Evolutionary conservation across 169 alveolate genomes (phyloP).

Genomic region (Plasmodium yoelii): DNA sequence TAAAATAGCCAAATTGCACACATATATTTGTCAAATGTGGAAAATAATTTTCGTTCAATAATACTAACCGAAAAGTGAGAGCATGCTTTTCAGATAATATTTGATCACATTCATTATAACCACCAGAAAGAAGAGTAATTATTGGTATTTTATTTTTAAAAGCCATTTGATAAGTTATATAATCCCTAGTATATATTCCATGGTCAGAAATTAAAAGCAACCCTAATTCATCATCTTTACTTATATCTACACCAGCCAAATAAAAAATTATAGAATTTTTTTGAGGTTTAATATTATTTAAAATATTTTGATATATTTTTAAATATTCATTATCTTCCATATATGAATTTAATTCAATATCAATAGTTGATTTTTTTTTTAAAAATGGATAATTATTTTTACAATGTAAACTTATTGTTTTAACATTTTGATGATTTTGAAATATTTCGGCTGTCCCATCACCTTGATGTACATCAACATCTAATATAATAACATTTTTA

Average conservation of each 20-base stretch:
- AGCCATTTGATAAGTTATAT: constrained; percentile 44
- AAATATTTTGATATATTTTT: constrained; percentile 16
- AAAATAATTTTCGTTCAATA: not conserved
- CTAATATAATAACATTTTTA: constrained; percentile 62
- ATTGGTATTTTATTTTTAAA: constrained; percentile 16
- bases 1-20: too few species aligned
- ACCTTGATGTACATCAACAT: constrained; percentile 79
- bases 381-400: constrained; percentile 69
- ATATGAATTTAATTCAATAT: constrained; percentile 27
- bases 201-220: constrained; percentile 54
- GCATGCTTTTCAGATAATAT: constrained; percentile 24
- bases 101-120: constrained; percentile 33
- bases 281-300: constrained; percentile 11
- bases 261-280: constrained; percentile 66
- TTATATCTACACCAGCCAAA: constrained; percentile 78
- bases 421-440: constrained; percentile 29
- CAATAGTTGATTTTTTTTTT: constrained; percentile 58
- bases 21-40: too few species aligned
- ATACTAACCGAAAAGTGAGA: constrained; percentile 30
- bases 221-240: constrained; percentile 74
- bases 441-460: constrained; percentile 81
- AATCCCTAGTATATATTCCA: constrained; percentile 71
- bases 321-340: constrained; percentile 31
- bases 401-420: constrained; percentile 77
- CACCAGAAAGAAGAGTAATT: constrained; percentile 55